phyloP scores from a whole-genome alignment of 2,329 filamentous ascomycete species.

The Ophiostoma australiae region DNA sequence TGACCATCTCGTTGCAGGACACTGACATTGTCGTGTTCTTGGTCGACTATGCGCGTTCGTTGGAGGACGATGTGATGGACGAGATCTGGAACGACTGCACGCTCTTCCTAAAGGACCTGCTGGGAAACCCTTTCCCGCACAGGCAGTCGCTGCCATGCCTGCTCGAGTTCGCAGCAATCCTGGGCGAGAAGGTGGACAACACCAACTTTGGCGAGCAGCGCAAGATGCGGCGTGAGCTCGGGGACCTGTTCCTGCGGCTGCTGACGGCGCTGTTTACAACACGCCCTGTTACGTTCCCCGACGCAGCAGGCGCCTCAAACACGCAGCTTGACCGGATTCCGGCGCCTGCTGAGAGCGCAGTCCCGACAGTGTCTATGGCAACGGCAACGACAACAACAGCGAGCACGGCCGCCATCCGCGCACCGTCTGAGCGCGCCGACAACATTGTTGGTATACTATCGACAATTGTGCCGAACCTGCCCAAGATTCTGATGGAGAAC shows the following conservation, averaged over 20 bases:
- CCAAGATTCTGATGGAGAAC: constrained; percentile 76
- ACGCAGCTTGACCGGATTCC: constrained; percentile 4
- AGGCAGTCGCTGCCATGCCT: constrained; percentile 81
- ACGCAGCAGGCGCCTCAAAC: constrained; percentile 23
- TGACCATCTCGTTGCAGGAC: constrained; percentile 80
- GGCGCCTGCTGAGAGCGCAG: constrained; percentile 36
- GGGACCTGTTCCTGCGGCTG: constrained; percentile 81
- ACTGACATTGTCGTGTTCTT: constrained; percentile 82
- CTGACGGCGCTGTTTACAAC: constrained; percentile 93
- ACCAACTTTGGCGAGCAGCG: constrained; percentile 94
- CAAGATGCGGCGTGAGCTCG: constrained; percentile 84
- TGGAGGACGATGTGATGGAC: constrained; percentile 96
- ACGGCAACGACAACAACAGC: constrained; percentile 26
- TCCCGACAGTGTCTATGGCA: constrained; percentile 32
- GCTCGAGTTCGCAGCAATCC: constrained; percentile 79
- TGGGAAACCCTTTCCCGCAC: constrained; percentile 92
- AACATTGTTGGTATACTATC: constrained; percentile 78
- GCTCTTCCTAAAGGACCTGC: constrained; percentile 79
- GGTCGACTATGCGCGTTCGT: constrained; percentile 79
- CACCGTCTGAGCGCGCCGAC: constrained; percentile 52
- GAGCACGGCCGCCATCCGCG: background rate
- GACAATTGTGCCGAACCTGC: constrained; percentile 71
- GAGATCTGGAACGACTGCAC: constrained; percentile 97
- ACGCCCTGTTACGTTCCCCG: constrained; percentile 65
- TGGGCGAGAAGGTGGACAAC: constrained; percentile 95